Percentiles rank a stretch among this genome's conserved stretches.
Evolutionary conservation across 768 basidiomycete genomes (phyloP).

Genomic region (Dioszegia hungarica): DNA sequence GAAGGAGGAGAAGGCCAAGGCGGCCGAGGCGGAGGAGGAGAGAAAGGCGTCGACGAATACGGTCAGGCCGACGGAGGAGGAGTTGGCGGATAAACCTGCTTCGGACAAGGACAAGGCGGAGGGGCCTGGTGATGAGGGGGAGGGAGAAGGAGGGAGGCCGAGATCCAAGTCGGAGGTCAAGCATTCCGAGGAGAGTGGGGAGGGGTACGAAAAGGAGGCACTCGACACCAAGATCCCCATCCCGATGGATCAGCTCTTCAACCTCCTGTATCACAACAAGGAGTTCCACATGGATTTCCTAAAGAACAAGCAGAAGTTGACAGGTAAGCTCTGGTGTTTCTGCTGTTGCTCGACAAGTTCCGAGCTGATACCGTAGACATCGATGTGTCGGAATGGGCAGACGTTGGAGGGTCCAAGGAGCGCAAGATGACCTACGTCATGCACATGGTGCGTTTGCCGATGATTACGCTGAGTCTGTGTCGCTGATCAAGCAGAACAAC

Average conservation of each 20-base stretch:
- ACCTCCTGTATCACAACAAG: constrained; percentile 23
- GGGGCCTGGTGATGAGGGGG: background rate
- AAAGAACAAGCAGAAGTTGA: constrained; percentile 16
- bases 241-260: constrained; percentile 17
- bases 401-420: constrained; percentile 9
- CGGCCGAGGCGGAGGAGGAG: background rate
- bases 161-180: background rate
- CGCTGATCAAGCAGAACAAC: constrained; percentile 18
- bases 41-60: background rate
- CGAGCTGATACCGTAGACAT: constrained; percentile 10
- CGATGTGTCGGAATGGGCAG: constrained; percentile 17
- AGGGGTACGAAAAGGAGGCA: constrained; percentile 18
- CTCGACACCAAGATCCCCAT: constrained; percentile 21
- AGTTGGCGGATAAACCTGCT: too few species aligned
- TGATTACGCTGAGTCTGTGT: background rate
- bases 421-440: constrained; percentile 24
- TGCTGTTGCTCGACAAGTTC: too few species aligned
- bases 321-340: constrained; percentile 17
- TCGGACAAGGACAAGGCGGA: background rate
- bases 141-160: background rate
- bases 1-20: background rate
- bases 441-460: constrained; percentile 19
- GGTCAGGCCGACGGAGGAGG: background rate
- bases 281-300: constrained; percentile 22
- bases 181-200: constrained; percentile 9